Evolutionary conservation across 2,329 filamentous ascomycete genomes (phyloP).

Genomic region (Knufia fluminis): DNA sequence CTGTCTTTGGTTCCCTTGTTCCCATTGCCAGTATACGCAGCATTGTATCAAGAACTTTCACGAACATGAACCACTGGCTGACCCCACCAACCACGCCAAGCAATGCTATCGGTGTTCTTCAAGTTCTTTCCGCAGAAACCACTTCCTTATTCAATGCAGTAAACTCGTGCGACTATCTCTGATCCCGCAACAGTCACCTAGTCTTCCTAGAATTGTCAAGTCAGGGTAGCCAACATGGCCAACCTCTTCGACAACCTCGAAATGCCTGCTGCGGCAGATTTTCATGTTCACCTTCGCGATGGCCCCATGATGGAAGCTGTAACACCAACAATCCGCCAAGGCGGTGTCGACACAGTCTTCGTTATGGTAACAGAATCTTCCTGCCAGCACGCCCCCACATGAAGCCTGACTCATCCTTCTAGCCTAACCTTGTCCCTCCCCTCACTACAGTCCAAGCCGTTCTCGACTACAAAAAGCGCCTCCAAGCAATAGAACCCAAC

Average conservation of each 20-base stretch:
- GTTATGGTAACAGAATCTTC: slow-evolving; percentile 39
- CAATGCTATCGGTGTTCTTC: too few species aligned
- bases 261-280: slow-evolving; percentile 19
- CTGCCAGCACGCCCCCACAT: slow-evolving; percentile 26
- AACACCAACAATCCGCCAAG: slow-evolving; percentile 43
- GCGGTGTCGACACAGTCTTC: slow-evolving; percentile 56
- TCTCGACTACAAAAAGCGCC: slow-evolving; percentile 54
- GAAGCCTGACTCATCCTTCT: slow-evolving; percentile 16
- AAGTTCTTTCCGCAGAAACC: too few species aligned
- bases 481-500: slow-evolving; percentile 51
- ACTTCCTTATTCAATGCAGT: too few species aligned
- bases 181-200: too few species aligned
- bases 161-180: too few species aligned
- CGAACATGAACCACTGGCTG: too few species aligned
- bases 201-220: not conserved
- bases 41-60: too few species aligned
- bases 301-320: slow-evolving; percentile 46
- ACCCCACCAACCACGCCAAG: too few species aligned
- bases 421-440: slow-evolving; percentile 59
- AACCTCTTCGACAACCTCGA: slow-evolving; percentile 15
- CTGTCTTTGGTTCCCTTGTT: too few species aligned
- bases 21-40: too few species aligned
- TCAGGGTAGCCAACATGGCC: not conserved
- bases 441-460: slow-evolving; percentile 54
- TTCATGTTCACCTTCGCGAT: slow-evolving; percentile 43